These are phyloP conservation scores for Turnera subulata DNA, from an alignment of 345 rosid species.

Conservation along the genomic window DNA sequence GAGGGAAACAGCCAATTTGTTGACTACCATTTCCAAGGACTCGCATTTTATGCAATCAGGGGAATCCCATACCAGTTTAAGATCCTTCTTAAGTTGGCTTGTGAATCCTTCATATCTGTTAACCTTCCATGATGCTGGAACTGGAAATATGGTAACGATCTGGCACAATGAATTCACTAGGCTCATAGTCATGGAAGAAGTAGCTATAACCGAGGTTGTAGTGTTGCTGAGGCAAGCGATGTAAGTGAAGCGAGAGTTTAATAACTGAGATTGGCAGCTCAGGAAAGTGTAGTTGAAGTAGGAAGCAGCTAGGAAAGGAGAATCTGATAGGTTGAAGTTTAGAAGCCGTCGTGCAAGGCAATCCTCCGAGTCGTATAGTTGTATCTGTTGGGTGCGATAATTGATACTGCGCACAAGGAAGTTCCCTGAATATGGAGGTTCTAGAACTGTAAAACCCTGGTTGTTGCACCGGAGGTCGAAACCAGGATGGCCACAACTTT, in stretches of 20 bases:
- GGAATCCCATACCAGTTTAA: slow-evolving; percentile 47
- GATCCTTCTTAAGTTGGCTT: slow-evolving; percentile 36
- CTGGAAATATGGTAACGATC: slow-evolving; percentile 18
- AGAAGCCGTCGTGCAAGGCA: slow-evolving; percentile 62
- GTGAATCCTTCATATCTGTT: slow-evolving; percentile 30
- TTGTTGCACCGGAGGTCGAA: slow-evolving; percentile 43
- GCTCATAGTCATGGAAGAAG: slow-evolving; percentile 33
- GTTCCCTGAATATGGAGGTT: slow-evolving; percentile 44
- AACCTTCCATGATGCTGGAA: slow-evolving; percentile 48
- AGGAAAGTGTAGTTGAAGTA: slow-evolving; percentile 56
- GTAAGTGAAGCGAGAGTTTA: slow-evolving; percentile 26
- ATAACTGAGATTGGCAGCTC: slow-evolving; percentile 47
- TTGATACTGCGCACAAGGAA: slow-evolving; percentile 52
- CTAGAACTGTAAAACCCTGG: slow-evolving; percentile 28
- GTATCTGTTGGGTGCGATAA: slow-evolving; percentile 45
- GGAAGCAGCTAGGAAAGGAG: slow-evolving; percentile 45
- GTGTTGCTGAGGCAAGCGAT: slow-evolving; percentile 59
- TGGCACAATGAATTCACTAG: slow-evolving; percentile 32
- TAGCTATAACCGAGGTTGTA: slow-evolving; percentile 50
- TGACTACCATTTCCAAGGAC: slow-evolving; percentile 29
- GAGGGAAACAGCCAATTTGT: slow-evolving; percentile 41
- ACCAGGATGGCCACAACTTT: slow-evolving; percentile 50
- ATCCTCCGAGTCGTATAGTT: slow-evolving; percentile 46
- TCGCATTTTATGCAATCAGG: slow-evolving; percentile 60
- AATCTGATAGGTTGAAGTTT: slow-evolving; percentile 43